Evolutionary conservation across 768 basidiomycete genomes (phyloP).

Genomic region (Leccinum disarticulatum): DNA sequence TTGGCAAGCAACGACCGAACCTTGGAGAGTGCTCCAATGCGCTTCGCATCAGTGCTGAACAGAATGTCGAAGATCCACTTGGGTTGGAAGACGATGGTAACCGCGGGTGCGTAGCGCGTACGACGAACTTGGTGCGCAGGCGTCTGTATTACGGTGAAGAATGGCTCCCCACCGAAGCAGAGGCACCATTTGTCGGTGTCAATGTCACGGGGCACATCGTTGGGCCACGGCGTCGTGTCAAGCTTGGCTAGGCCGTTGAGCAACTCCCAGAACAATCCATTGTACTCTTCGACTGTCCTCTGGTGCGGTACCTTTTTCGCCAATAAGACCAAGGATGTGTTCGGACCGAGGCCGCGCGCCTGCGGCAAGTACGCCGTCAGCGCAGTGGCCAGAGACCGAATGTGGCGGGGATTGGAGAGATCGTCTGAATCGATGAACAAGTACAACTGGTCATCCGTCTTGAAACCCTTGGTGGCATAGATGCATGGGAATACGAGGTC

Average conservation of each 20-base stretch:
- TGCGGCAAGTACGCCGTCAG: conserved; percentile 16
- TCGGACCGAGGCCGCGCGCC: conserved; percentile 19
- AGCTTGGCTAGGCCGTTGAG: conserved; percentile 21
- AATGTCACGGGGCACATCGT: conserved; percentile 17
- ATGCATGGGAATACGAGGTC: conserved; percentile 23
- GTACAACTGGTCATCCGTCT: conserved; percentile 21
- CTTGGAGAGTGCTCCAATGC: conserved; percentile 17
- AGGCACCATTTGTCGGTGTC: conserved; percentile 23
- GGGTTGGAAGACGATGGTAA: conserved; percentile 26
- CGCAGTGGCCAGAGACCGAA: conserved; percentile 17
- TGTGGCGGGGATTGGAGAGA: conserved; percentile 22
- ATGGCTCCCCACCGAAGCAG: conserved; percentile 22
- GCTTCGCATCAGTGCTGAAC: conserved; percentile 22
- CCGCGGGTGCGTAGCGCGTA: conserved; percentile 17
- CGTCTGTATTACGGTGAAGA: conserved; percentile 23
- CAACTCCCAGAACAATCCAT: conserved; percentile 19
- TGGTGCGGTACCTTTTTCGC: conserved; percentile 12
- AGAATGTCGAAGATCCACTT: conserved; percentile 26
- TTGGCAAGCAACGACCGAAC: conserved; percentile 18
- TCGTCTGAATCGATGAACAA: conserved; percentile 25
- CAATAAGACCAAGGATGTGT: conserved; percentile 21
- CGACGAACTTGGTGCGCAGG: conserved; percentile 25
- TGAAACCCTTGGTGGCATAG: conserved; percentile 25
- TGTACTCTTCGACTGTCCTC: conserved; percentile 21
- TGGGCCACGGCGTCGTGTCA: conserved; percentile 19